Evolutionary conservation across 1,139 yeast species (phyloP).

Genomic region (Maudiozyma humilis): DNA sequence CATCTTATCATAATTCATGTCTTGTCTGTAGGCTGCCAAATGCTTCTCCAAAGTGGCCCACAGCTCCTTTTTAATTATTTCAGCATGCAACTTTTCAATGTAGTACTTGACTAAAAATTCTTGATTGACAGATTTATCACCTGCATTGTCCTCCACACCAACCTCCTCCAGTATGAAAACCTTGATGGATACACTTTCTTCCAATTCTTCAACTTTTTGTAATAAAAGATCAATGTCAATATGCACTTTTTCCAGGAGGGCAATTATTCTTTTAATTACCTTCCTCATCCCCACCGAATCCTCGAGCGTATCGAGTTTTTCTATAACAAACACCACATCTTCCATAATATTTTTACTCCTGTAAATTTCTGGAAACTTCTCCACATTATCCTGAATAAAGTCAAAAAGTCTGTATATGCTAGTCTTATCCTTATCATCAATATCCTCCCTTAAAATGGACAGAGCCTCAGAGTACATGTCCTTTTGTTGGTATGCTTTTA

Average conservation of each 20-base stretch:
- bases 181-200: slow-evolving; percentile 15
- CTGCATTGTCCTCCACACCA: slow-evolving; percentile 13
- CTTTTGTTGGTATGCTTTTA: slow-evolving; percentile 15
- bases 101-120: slow-evolving; percentile 25
- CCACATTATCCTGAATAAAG: slow-evolving; percentile 11
- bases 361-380: slow-evolving; percentile 14
- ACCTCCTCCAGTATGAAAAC: slow-evolving; percentile 23
- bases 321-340: slow-evolving; percentile 15
- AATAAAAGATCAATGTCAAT: slow-evolving; percentile 15
- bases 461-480: slow-evolving; percentile 13
- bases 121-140: slow-evolving; percentile 20
- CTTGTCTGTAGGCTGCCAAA: slow-evolving; percentile 18
- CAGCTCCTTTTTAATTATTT: slow-evolving; percentile 13
- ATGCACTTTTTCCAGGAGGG: slow-evolving; percentile 11
- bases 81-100: slow-evolving; percentile 18
- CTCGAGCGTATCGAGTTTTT: slow-evolving; percentile 2
- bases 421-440: not conserved
- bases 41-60: slow-evolving; percentile 14
- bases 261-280: slow-evolving; percentile 9
- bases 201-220: slow-evolving; percentile 9
- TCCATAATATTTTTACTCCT: slow-evolving; percentile 7
- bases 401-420: slow-evolving; percentile 8
- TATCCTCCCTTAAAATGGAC: slow-evolving; percentile 12
- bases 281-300: slow-evolving; percentile 2
- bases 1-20: slow-evolving; percentile 23